These are phyloP conservation scores for Phytopythium montanum DNA, from an alignment of 352 stramenopile species.

Conservation along the genomic window DNA sequence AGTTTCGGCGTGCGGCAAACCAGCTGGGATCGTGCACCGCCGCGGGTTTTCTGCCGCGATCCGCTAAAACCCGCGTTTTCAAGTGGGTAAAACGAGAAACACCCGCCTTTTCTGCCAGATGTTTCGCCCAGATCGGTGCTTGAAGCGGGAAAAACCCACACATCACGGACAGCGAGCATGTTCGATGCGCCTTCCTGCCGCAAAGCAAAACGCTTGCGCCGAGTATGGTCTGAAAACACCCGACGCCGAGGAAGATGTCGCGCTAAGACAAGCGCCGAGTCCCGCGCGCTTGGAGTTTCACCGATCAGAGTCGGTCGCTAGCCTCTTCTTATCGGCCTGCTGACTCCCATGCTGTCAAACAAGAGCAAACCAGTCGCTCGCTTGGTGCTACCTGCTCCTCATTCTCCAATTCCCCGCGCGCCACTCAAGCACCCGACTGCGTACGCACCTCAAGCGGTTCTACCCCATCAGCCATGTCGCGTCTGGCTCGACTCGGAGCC, in stretches of 20 bases:
- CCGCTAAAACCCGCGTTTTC: background rate
- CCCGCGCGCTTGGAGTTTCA: background rate
- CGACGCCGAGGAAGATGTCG: background rate
- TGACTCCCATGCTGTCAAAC: background rate
- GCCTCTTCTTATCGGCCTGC: background rate
- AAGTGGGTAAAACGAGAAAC: background rate
- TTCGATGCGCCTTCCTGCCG: background rate
- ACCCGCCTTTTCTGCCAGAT: background rate
- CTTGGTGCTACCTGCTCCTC: no score
- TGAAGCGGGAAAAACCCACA: slow-evolving; percentile 2
- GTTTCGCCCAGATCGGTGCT: background rate
- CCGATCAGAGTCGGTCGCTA: background rate
- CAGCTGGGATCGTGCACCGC: background rate
- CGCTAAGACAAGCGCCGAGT: background rate
- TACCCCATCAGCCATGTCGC: slow-evolving; percentile 8
- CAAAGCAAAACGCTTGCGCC: background rate
- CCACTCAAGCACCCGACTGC: slow-evolving; percentile 3
- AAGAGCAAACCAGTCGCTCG: background rate
- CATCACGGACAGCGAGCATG: background rate
- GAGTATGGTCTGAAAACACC: background rate
- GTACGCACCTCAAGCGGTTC: background rate
- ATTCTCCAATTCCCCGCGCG: slow-evolving; percentile 25
- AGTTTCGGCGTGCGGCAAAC: background rate
- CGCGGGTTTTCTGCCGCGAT: background rate
- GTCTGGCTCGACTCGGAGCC: slow-evolving; percentile 13